Evolutionary conservation across 2,329 filamentous ascomycete genomes (phyloP), one percentile per base, ranked within the genome.

Genomic region (Graphium sp.): DNA sequence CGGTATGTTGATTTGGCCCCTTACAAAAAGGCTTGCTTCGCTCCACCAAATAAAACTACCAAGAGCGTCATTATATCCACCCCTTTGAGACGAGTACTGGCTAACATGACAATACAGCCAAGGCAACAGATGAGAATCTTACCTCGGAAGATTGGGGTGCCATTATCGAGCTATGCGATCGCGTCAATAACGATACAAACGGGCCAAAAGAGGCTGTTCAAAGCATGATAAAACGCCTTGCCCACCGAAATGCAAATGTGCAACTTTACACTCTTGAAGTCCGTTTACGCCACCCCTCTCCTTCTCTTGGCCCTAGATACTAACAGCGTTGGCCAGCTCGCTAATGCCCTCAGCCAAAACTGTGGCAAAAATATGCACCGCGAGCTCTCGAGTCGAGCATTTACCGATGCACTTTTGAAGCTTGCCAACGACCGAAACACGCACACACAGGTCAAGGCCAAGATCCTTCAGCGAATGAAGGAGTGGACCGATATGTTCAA

Each of bases 401-500:
- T 94, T 49, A 98, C 89, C 39, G 89, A 98, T 48, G 82, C 87
- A 34, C 62, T 98, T 26, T 63, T 95, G 37, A 76, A 89, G 46
- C 68, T 98, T 34, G 85, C 89, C 38, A 82, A 76, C 56, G 89
- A 98, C 53, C 71, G 85, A 55, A 98, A 92, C 50, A 94, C 87
- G 29, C 89, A 95, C 52, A 77, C 79, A 47, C 83, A 93, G 52
- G 89, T 98, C 48, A 95, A 95, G 56, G 73, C 82, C 38, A 95
- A 94, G 66, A 93, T 98, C 39, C 56, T 95, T 34, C 87, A 95
- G 60, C 74, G 85, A 40, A 95, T 95, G 83, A 76, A 80, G 49
- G 82, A 87, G 38, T 98, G 89, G 89, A 74, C 79, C 32, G 81
- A 89, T 44, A 92, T 94, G 81, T 95, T 95, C 49, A 69, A 71